phyloP scores from a whole-genome alignment of 768 basidiomycete species.

The Boletellus emodensis region DNA sequence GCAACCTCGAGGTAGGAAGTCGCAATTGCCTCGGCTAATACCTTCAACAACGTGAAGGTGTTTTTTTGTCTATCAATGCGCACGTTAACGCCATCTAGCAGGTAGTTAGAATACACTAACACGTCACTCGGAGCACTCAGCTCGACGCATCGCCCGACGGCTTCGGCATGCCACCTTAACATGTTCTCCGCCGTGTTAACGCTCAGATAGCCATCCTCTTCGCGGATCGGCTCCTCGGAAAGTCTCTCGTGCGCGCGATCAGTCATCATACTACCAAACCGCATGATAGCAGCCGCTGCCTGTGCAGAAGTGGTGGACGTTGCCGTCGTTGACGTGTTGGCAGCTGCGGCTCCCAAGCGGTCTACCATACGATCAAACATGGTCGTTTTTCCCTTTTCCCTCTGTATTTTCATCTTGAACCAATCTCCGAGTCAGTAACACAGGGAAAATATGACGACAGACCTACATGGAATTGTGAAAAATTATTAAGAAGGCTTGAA shows the following conservation, averaged over 20 bases:
- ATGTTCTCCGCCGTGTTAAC: constrained; percentile 82
- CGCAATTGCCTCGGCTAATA: constrained; percentile 83
- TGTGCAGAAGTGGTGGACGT: constrained; percentile 70
- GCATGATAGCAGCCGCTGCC: constrained; percentile 84
- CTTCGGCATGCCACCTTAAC: constrained; percentile 97
- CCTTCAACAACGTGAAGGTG: constrained; percentile 74
- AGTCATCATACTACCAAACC: constrained; percentile 77
- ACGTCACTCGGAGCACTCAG: constrained; percentile 78
- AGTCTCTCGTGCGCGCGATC: constrained; percentile 47
- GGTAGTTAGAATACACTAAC: constrained; percentile 44
- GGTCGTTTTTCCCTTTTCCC: constrained; percentile 57
- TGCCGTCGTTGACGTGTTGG: constrained; percentile 55
- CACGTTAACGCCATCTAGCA: constrained; percentile 3
- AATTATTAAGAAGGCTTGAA: constrained; percentile 61
- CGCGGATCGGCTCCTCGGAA: constrained; percentile 66
- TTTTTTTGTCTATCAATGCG: constrained; percentile 71
- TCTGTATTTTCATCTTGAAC: constrained; percentile 54
- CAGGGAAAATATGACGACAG: neutral
- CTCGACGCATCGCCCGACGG: constrained; percentile 91
- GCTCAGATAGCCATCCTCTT: constrained; percentile 79
- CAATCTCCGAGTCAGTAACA: constrained; percentile 5
- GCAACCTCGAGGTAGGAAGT: constrained; percentile 86
- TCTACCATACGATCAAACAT: constrained; percentile 93
- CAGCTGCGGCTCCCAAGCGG: constrained; percentile 71
- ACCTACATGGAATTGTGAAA: constrained; percentile 85